Evolutionary conservation across 495 filamentous ascomycete genomes (phyloP).

Genomic region (Aspergillus bertholletiae): DNA sequence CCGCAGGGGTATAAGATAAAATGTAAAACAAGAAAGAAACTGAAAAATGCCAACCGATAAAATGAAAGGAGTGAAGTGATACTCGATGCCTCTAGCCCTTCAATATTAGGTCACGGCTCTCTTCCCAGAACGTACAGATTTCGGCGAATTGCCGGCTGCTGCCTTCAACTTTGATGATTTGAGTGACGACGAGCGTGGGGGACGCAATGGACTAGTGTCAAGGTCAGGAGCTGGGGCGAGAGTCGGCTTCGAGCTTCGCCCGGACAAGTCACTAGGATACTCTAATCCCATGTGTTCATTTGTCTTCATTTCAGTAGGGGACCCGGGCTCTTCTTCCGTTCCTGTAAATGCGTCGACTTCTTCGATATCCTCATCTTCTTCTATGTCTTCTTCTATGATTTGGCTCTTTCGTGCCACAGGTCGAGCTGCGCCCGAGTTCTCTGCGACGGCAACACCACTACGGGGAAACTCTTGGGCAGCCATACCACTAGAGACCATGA

Average conservation of each 20-base stretch:
- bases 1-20: conserved; percentile 31
- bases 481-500: conserved; percentile 33
- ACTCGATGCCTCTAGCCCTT: conserved; percentile 4
- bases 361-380: conserved; percentile 65
- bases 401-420: conserved; percentile 54
- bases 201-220: conserved; percentile 27
- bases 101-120: background rate
- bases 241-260: conserved; percentile 18
- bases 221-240: conserved; percentile 37
- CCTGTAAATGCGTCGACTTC: conserved; percentile 68
- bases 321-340: conserved; percentile 42
- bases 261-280: conserved; percentile 18
- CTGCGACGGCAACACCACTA: conserved; percentile 41
- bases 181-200: conserved; percentile 40
- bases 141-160: conserved; percentile 12
- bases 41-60: conserved; percentile 1
- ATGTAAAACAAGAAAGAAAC: conserved; percentile 6
- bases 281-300: conserved; percentile 9
- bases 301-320: conserved; percentile 19
- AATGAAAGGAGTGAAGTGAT: background rate
- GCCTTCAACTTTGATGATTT: conserved; percentile 15
- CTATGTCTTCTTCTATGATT: conserved; percentile 85
- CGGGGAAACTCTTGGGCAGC: conserved; percentile 37
- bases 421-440: conserved; percentile 49
- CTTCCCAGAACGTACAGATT: conserved; percentile 7